These are phyloP conservation scores for Polytrichum formosum DNA, from an alignment of 225 moss, liverwort and hornwort species.

Conservation along the genomic window DNA sequence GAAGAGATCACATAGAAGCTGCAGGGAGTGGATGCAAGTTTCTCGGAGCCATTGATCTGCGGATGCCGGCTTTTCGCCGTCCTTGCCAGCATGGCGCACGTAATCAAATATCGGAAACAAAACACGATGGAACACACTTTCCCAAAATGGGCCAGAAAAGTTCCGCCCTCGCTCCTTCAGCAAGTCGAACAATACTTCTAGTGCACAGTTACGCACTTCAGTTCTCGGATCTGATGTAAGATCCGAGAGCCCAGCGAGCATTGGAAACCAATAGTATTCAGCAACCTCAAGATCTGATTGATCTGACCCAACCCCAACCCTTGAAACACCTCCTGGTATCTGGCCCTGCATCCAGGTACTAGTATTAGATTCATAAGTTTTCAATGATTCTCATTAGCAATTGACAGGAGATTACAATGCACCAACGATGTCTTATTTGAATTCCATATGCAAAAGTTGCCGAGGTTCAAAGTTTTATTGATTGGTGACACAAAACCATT, in stretches of 20 bases:
- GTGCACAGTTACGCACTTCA: conserved; percentile 96
- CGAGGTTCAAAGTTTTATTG: too few relatives aligned
- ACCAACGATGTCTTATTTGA: too few relatives aligned
- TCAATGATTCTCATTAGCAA: too few relatives aligned
- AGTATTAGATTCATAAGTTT: too few relatives aligned
- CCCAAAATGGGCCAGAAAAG: conserved; percentile 94
- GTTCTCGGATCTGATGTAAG: conserved; percentile 92
- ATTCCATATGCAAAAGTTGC: too few relatives aligned
- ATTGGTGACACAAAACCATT: too few relatives aligned
- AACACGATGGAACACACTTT: conserved; percentile 98
- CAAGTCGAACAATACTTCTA: conserved; percentile 97
- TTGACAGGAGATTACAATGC: too few relatives aligned
- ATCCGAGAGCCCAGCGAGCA: conserved; percentile 99
- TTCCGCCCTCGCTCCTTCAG: conserved; percentile 92
- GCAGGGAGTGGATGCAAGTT: conserved; percentile 98
- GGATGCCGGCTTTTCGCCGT: conserved; percentile 95
- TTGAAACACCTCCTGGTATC: conserved; percentile 68
- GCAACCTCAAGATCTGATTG: conserved; percentile 94
- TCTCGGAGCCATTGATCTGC: conserved; percentile 98
- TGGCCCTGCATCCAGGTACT: conserved; percentile 55
- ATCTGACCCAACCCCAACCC: conserved; percentile 63
- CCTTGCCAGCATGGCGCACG: conserved; percentile 97
- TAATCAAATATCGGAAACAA: conserved; percentile 98
- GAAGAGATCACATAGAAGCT: conserved; percentile 96
- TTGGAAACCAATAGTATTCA: conserved; percentile 99